Evolutionary conservation across 495 filamentous ascomycete genomes (phyloP).

Genomic region (Delitschia confertaspora): DNA sequence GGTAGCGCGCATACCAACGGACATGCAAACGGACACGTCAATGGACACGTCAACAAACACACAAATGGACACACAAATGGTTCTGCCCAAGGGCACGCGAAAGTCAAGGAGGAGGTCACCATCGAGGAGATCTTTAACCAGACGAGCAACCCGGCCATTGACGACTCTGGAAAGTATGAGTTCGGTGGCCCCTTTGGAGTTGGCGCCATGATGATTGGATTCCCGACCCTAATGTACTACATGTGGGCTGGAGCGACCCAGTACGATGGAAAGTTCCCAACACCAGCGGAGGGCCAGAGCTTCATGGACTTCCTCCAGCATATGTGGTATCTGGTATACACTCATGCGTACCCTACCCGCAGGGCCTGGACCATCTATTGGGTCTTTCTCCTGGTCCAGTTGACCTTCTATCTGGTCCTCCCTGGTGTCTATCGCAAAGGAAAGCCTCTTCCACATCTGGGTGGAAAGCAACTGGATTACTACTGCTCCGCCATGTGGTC

Average conservation of each 20-base stretch:
- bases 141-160: slow-evolving; percentile 52
- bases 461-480: slow-evolving; percentile 77
- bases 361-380: slow-evolving; percentile 91
- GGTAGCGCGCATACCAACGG: slow-evolving; percentile 15
- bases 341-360: slow-evolving; percentile 67
- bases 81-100: slow-evolving; percentile 1
- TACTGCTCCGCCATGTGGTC: slow-evolving; percentile 85
- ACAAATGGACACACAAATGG: slow-evolving; percentile 27
- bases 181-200: slow-evolving; percentile 80
- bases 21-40: slow-evolving; percentile 17
- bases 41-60: slow-evolving; percentile 16
- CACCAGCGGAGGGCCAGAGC: slow-evolving; percentile 55
- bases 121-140: slow-evolving; percentile 6
- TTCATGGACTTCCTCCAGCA: slow-evolving; percentile 58
- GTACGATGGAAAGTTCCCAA: slow-evolving; percentile 75
- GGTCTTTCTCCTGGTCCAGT: slow-evolving; percentile 80
- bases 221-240: slow-evolving; percentile 93
- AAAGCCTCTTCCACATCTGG: slow-evolving; percentile 73
- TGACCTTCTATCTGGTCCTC: slow-evolving; percentile 66
- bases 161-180: slow-evolving; percentile 73
- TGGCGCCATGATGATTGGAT: slow-evolving; percentile 77
- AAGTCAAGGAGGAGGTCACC: slow-evolving; percentile 7
- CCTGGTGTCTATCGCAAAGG: slow-evolving; percentile 78
- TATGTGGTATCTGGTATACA: slow-evolving; percentile 60
- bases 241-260: slow-evolving; percentile 96